Evolutionary conservation across 2,329 filamentous ascomycete genomes (phyloP).

Genomic region (Sarocladiaceae sp.): DNA sequence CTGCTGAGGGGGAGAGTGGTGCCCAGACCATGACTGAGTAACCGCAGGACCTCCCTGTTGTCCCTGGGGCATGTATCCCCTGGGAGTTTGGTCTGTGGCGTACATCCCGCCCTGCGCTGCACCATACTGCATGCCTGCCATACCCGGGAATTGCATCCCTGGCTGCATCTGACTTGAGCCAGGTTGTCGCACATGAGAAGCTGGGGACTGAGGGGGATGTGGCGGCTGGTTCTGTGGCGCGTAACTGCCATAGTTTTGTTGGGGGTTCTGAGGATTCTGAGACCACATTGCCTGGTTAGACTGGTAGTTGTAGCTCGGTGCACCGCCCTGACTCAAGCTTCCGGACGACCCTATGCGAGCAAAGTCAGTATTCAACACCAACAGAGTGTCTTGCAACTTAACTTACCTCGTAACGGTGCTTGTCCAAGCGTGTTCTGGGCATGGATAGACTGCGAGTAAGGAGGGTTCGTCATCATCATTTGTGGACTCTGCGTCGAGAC

Average conservation of each 20-base stretch:
- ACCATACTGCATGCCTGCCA: conserved; percentile 56
- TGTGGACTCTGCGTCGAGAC: conserved; percentile 61
- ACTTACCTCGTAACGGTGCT: conserved; percentile 66
- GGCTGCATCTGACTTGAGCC: conserved; percentile 53
- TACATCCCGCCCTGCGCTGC: conserved; percentile 52
- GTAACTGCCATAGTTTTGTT: conserved; percentile 52
- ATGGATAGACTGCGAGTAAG: conserved; percentile 68
- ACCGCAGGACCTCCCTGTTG: conserved; percentile 46
- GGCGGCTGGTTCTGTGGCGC: conserved; percentile 48
- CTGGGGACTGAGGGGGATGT: conserved; percentile 50
- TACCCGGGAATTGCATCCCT: conserved; percentile 58
- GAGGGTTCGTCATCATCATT: conserved; percentile 60
- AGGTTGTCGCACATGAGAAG: conserved; percentile 57
- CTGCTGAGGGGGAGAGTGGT: conserved; percentile 55
- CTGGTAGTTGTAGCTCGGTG: conserved; percentile 60
- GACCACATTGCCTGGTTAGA: conserved; percentile 59
- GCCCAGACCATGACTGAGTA: conserved; percentile 51
- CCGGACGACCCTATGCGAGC: conserved; percentile 50
- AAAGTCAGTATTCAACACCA: conserved; percentile 52
- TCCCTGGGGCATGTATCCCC: conserved; percentile 65
- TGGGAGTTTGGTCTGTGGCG: conserved; percentile 57
- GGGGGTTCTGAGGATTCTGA: conserved; percentile 60
- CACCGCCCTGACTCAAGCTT: conserved; percentile 42
- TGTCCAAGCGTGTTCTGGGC: conserved; percentile 69
- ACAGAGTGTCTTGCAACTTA: conserved; percentile 52